Base-by-base conservation (phyloP, 2,329 filamentous ascomycete genomes). In the Penicillium sp. region DNA sequence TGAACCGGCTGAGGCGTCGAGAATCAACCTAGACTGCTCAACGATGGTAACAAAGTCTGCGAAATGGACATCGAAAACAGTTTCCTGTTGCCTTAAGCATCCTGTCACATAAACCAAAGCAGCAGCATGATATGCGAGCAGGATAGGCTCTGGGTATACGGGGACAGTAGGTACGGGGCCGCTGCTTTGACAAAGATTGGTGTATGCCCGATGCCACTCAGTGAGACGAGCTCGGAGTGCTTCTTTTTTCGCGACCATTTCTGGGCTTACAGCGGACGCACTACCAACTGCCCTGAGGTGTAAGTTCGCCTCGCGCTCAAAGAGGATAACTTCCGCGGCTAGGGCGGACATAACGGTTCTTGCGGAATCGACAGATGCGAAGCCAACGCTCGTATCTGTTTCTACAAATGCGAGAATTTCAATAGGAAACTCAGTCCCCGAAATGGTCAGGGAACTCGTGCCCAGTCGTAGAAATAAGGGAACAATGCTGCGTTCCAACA, bases 391-490 rank as follows among this genome's bases (percentile, higher is more conserved):
- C 2, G n/a, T n/a, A 9, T 41, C 16, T 16, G 31, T 9, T 10
- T 59, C 52, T 15, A 55, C 16, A 40, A 65, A 55, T 51, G 27
- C 6, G 58, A 56, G 56, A 3, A 56, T 10, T 31, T 55, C 31
- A n/a, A 45, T 50, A 3, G 52, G 27, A n/a, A 46, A 46, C 23
- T 46, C 55, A 23, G 53, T 39, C 1, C 52, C 55, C 4, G 59
- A 56, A 42, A 61, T 52, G 3, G 50, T 54, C 3, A 61, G 45
- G 13, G 67, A 58, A 12, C 64, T 29, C 6, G 58, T 51, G 5
- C 63, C 64, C 27, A 71, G 44, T 1, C 68, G 67, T 3, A 65
- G 38, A 34, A 71, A 70, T 3, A 70, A 54, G 0, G 69, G 69
- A 1, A 67, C 55, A 34, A 71, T 66, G 1, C 58, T 67, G 23